These are phyloP conservation scores for Cyamopsis tetragonoloba DNA, from an alignment of 306 rosid species.

Conservation along the genomic window DNA sequence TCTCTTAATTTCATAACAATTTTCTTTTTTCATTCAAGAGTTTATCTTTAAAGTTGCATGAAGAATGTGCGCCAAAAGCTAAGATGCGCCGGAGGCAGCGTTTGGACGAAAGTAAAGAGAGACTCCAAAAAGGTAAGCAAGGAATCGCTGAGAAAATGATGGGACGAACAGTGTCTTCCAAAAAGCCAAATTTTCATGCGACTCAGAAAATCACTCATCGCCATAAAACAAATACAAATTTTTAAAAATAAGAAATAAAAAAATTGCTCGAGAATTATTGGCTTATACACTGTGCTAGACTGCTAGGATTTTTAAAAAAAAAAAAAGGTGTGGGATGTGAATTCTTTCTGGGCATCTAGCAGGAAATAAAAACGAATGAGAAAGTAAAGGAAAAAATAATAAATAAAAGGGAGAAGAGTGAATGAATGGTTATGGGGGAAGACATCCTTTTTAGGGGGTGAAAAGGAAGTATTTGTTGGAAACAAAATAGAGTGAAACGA, in stretches of 20 bases:
- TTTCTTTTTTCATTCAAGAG: too few relatives aligned
- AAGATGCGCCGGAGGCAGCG: conserved; percentile 30
- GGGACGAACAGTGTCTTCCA: conserved; percentile 29
- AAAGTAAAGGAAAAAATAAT: background rate
- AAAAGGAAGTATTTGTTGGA: too few relatives aligned
- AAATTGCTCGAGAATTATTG: background rate
- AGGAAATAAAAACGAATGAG: too few relatives aligned
- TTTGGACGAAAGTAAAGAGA: conserved; percentile 20
- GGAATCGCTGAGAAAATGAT: conserved; percentile 49
- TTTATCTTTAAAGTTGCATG: too few relatives aligned
- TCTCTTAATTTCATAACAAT: too few relatives aligned
- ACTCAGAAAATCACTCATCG: conserved; percentile 30
- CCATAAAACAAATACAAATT: background rate
- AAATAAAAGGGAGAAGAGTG: background rate
- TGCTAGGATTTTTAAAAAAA: too few relatives aligned
- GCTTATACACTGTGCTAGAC: background rate
- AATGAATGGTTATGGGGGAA: too few relatives aligned
- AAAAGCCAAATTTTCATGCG: conserved; percentile 22
- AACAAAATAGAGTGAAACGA: too few relatives aligned
- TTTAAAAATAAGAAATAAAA: background rate
- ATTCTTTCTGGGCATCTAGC: too few relatives aligned
- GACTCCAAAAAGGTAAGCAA: background rate
- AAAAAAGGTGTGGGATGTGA: too few relatives aligned
- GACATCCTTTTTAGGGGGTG: too few relatives aligned
- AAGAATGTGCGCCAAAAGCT: conserved; percentile 1